A percentile compares a stretch with the other conserved stretches of the same genome.
These are phyloP conservation scores for Cyberlindnera japonica DNA, from an alignment of 805 yeast species.

Conservation along the genomic window DNA sequence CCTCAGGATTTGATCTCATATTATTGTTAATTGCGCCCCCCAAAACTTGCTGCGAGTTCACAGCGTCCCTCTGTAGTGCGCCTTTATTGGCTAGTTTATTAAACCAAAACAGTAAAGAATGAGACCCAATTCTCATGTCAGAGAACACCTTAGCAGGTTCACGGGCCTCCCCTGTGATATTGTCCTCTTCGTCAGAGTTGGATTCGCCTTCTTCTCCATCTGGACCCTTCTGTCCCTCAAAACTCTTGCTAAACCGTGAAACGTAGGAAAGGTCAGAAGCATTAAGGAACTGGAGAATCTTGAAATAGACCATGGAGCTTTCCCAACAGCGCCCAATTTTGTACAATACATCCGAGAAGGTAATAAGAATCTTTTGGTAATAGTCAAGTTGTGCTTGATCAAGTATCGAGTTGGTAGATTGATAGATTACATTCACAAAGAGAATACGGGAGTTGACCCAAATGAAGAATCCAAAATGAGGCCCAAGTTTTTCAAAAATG, in stretches of 20 bases:
- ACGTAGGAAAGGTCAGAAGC: slow-evolving; percentile 25
- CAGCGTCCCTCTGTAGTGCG: not conserved
- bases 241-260: slow-evolving; percentile 1
- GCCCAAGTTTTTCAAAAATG: slow-evolving; percentile 28
- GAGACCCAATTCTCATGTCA: slow-evolving; percentile 32
- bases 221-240: slow-evolving; percentile 10
- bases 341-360: slow-evolving; percentile 19
- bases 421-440: slow-evolving; percentile 28
- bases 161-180: slow-evolving; percentile 24
- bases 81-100: slow-evolving; percentile 23
- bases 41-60: not conserved
- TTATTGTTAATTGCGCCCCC: not conserved
- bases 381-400: slow-evolving; percentile 5
- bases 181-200: slow-evolving; percentile 24
- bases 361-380: slow-evolving; percentile 14
- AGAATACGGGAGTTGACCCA: slow-evolving; percentile 34
- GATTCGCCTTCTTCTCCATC: slow-evolving; percentile 23
- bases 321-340: slow-evolving; percentile 29
- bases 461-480: slow-evolving; percentile 31
- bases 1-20: not conserved
- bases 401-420: slow-evolving; percentile 8
- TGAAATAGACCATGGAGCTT: slow-evolving; percentile 28
- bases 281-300: slow-evolving; percentile 27
- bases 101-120: slow-evolving; percentile 30
- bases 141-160: slow-evolving; percentile 36